Evolutionary conservation across 768 basidiomycete species (phyloP), one percentile per base, ranked within the genome.

Genomic region (Kockovaella imperatae): DNA sequence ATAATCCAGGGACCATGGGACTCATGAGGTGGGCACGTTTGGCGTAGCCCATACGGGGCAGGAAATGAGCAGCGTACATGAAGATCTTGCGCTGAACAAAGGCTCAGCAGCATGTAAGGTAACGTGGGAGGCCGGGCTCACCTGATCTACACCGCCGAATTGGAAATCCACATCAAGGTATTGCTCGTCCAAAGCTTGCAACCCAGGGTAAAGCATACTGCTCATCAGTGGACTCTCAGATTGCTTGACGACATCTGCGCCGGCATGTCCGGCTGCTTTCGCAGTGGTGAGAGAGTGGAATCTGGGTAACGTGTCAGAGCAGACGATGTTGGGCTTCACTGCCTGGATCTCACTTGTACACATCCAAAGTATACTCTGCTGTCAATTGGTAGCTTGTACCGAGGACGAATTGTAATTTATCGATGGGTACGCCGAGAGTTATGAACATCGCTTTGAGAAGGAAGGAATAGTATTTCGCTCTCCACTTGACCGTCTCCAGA

Each of bases 21-120:
- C 96, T 99, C 95, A 99, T 99, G 36, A 99, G 77, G 70, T 99
- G 95, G 0, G 91, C 86, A 28, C 93, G 87, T 72, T 95, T 96
- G 44, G 75, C 74, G 75, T 96, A 97, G 29, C 93, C 95, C 26
- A 97, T 78, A 53, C 80, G 78, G 3, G 95, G 95, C 44, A 99
- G 83, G 79, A 90, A 91, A 61, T 85, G 79, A 68, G 97, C 91
- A 5, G 95, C 91, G 62, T 93, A 93, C 17, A 89, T 96, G 73
- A 99, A 99, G 66, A 97, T 96, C 75, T 97, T 97, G 50, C 93
- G 82, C 88, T 93, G 66, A n/a, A n/a, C 18, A 6, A 28, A 11
- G 10, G n/a, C 40, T 31, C 10, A 18, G 28, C 29, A 40, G 25
- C 56, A 41, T 39, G 32, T 48, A 26, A 35, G 41, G 34, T 3